Base-by-base conservation (phyloP, 768 basidiomycete genomes). In the Tubosaeta sp. region DNA sequence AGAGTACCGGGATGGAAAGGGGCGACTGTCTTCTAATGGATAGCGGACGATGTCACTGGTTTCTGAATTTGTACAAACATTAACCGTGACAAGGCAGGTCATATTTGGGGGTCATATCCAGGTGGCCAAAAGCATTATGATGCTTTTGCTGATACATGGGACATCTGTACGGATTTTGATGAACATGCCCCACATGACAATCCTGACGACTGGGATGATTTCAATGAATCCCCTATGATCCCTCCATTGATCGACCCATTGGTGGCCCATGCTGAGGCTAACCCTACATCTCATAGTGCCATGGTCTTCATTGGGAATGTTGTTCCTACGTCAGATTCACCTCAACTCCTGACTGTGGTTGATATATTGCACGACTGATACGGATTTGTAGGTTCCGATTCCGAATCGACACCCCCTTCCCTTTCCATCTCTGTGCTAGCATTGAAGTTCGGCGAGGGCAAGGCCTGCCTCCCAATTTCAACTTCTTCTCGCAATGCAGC, bases 91-190 rank as follows among this genome's bases (percentile, higher is more conserved):
- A 3, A 6, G 8, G n/a, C 31, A n/a, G n/a, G 11, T 32, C 2
- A 4, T 0, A 54, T 39, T 26, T 54, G 53, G 53, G 2, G 1
- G 0, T n/a, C 5, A 0, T 55, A 55, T 12, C 25, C 10, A 0
- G 34, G 45, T 3, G 16, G 13, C 4, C 49, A 51, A 32, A 34
- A 19, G 22, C 10, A 12, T 9, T 55, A 51, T n/a, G 34, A 48
- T 43, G 2, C 33, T 2, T 55, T 55, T 17, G 6, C 7, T 0
- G 22, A 55, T 33, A 16, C 46, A 12, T 51, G 45, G 34, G 46
- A 55, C 5, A 39, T 53, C 29, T 49, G 47, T 17, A 49, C 43
- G 10, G 43, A 49, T 13, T 53, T 49, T 6, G 22, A 51, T 16
- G 6, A 34, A 14, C 4, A 27, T 13, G 8, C 41, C 3, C 39